phyloP scores from a whole-genome alignment of 768 basidiomycete genomes.

The Hemileccinum impolitum region DNA sequence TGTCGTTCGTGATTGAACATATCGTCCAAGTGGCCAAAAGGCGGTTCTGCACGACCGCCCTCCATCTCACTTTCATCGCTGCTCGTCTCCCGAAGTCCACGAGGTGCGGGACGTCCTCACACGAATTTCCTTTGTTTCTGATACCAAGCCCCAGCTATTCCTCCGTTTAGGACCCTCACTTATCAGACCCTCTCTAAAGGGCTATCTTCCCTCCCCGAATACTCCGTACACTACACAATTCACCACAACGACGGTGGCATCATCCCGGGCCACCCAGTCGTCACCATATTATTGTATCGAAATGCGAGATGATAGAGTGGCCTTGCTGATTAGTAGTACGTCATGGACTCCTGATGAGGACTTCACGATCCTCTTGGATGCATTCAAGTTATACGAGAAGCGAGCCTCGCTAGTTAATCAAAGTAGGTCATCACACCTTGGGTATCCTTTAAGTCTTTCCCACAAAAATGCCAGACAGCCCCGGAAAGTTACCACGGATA shows the following conservation, averaged over 20 bases:
- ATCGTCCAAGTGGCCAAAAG: conserved; percentile 60
- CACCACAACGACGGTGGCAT: conserved; percentile 39
- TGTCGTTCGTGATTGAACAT: conserved; percentile 5
- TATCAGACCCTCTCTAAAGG: conserved; percentile 32
- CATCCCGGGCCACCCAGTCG: conserved; percentile 22
- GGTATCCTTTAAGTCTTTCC: neutral
- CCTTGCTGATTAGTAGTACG: conserved; percentile 86
- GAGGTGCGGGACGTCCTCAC: conserved; percentile 46
- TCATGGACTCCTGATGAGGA: conserved; percentile 99
- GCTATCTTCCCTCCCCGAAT: conserved; percentile 52
- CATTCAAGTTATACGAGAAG: conserved; percentile 66
- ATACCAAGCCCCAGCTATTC: conserved; percentile 41
- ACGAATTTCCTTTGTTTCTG: neutral
- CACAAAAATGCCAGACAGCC: conserved; percentile 10
- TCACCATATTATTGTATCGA: conserved; percentile 16
- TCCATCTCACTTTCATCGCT: conserved; percentile 75
- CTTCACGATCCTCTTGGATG: conserved; percentile 77
- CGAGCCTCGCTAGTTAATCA: conserved; percentile 40
- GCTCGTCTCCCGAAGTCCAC: conserved; percentile 69
- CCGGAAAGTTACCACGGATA: conserved; percentile 60
- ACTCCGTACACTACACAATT: conserved; percentile 61
- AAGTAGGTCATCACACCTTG: conserved; percentile 3
- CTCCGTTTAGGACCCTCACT: conserved; percentile 43
- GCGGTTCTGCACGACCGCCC: conserved; percentile 87
- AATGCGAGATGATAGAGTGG: conserved; percentile 73